Evolutionary conservation across 2,329 filamentous ascomycete species (phyloP), one percentile per base, ranked within the genome.

Genomic region (Diplocarpon mali): DNA sequence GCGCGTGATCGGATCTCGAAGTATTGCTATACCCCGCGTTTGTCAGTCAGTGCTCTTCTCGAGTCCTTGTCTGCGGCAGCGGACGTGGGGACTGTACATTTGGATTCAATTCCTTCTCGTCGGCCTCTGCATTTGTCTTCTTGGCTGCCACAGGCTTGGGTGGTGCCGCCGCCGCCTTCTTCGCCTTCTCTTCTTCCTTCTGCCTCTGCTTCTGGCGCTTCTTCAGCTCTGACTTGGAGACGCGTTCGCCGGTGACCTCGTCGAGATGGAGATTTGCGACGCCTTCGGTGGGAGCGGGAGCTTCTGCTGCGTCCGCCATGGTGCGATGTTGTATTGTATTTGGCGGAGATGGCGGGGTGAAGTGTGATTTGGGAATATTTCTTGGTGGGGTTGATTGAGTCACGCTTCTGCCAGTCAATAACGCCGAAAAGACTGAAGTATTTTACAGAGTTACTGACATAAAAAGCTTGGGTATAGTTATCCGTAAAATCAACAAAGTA

Each of bases 1-100:
- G 75, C 76, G 56, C 85, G 78, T 60, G 83, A 93, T 52, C 92
- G 85, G 63, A 96, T 93, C 70, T 98, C 92, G 64, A 95, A 95
- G 72, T 96, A 98, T 81, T 85, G 81, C 78, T 83, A 47, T 35
- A 9, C 48, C 38, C 49, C 44, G 46, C 46, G 46, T 60, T 31
- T 53, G 49, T 45, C 13, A 30, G 43, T 13, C 27, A 14, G 31
- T 32, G 31, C 32, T 17, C 15, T 32, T 35, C 35, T 20, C 11
- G 5, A 14, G 13, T 5, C 5, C 29, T 9, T 5, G n/a, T 27
- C 11, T 13, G 10, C n/a, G 2, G 20, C 6, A 20, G 27, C 29
- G 31, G 16, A 32, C 3, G 2, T 3, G 9, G n/a, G 6, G 28
- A 14, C 70, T 73, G 62, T 60, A 83, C 80, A 63, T 85, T 86